Percentiles rank a stretch among this genome's conserved stretches.
phyloP scores from a whole-genome alignment of 257 asterid species.

The Apocynum venetum region DNA sequence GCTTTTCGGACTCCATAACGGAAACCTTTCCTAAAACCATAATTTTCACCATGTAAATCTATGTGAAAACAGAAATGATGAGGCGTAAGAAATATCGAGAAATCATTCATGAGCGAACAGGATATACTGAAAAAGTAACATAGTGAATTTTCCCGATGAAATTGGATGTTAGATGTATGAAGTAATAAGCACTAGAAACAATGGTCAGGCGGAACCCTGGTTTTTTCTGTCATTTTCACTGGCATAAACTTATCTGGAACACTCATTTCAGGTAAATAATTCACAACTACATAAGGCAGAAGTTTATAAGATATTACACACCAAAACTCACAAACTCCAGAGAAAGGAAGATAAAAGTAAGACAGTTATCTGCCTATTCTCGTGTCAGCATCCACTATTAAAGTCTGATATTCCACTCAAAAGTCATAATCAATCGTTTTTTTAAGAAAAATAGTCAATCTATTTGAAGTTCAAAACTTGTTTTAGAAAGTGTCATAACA shows the following conservation, averaged over 20 bases:
- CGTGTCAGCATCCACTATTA: not conserved
- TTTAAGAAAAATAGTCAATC: not conserved
- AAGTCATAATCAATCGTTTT: not conserved
- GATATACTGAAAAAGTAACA: not conserved
- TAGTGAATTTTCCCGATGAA: not conserved
- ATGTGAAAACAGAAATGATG: not conserved
- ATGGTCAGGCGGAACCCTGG: not conserved
- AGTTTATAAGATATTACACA: not conserved
- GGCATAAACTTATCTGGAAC: not conserved
- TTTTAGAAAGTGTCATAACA: not conserved
- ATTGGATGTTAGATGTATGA: not conserved
- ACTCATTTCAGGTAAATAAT: not conserved
- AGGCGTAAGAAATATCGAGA: not conserved
- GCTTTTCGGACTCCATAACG: slow-evolving; percentile 27
- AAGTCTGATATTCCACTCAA: not conserved
- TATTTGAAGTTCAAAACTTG: not conserved
- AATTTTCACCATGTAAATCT: not conserved
- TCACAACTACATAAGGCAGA: not conserved
- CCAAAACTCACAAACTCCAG: not conserved
- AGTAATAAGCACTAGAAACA: not conserved
- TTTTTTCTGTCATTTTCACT: not conserved
- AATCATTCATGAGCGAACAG: not conserved
- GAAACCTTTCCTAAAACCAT: not conserved
- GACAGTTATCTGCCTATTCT: not conserved
- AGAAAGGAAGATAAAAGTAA: not conserved